A percentile compares a stretch with the other conserved stretches of the same genome.
Conservation (phyloP, 2,329 filamentous ascomycete genomes). For the Calonectria pseudoreteaudii region DNA sequence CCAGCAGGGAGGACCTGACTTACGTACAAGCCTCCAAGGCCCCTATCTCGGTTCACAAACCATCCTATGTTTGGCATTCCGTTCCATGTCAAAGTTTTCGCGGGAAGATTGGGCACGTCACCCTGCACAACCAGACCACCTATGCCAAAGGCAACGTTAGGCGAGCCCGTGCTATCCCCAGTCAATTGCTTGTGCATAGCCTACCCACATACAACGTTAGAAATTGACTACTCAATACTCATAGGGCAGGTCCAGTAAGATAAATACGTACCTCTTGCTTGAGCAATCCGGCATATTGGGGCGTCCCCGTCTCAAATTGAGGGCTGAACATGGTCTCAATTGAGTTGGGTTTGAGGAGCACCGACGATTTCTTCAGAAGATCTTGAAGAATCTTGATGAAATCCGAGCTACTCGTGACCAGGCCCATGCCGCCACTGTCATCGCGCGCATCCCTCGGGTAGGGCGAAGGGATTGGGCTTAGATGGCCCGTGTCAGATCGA, state of each 20-base stretch:
- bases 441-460: constrained; percentile 15
- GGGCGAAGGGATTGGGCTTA: constrained; percentile 14
- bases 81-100: constrained; percentile 21
- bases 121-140: constrained; percentile 9
- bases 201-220: background rate
- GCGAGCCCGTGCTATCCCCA: constrained; percentile 1
- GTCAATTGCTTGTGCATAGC: constrained; percentile 18
- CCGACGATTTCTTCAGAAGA: background rate
- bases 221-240: background rate
- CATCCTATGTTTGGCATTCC: constrained; percentile 26
- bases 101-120: constrained; percentile 16
- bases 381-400: constrained; percentile 5
- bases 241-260: background rate
- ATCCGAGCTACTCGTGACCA: constrained; percentile 13
- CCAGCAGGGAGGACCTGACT: constrained; percentile 22
- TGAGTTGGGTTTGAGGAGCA: background rate
- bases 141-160: constrained; percentile 6
- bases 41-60: constrained; percentile 16
- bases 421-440: constrained; percentile 16
- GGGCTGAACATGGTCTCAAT: constrained; percentile 1
- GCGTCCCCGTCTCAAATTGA: background rate
- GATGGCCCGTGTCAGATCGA: background rate
- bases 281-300: constrained; percentile 11
- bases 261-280: constrained; percentile 9
- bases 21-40: constrained; percentile 12